These are phyloP conservation scores for Apiospora koreana DNA, from an alignment of 2,329 filamentous ascomycete genomes.

Conservation along the genomic window DNA sequence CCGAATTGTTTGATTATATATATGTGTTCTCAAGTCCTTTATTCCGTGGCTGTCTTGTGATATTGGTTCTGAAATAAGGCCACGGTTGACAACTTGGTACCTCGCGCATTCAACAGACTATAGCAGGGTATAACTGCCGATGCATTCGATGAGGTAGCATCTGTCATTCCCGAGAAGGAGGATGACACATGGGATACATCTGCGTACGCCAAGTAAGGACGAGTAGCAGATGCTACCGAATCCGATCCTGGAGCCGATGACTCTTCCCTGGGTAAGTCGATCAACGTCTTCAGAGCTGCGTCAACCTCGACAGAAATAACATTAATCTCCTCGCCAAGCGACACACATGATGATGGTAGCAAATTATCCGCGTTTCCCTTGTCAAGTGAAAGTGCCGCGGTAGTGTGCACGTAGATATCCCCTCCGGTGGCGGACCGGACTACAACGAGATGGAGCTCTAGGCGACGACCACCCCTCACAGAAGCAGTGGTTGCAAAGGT, in stretches of 20 bases:
- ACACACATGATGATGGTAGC: not conserved
- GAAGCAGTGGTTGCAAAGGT: not conserved
- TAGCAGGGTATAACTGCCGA: constrained; percentile 38
- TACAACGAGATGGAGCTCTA: constrained; percentile 26
- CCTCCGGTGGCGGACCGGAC: constrained; percentile 16
- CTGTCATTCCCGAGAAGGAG: not conserved
- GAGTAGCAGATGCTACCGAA: not conserved
- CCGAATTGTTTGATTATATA: too few relatives aligned
- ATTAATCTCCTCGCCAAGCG: not conserved
- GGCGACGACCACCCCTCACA: not conserved
- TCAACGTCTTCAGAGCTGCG: not conserved
- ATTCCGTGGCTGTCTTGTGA: not conserved
- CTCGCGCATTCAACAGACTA: constrained; percentile 42
- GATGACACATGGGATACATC: constrained; percentile 17
- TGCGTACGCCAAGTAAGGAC: constrained; percentile 30
- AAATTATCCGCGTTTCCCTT: not conserved
- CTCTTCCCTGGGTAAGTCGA: not conserved
- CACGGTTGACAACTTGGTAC: constrained; percentile 36
- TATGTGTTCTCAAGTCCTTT: not conserved
- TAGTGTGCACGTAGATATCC: not conserved
- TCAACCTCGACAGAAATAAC: not conserved
- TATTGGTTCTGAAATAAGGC: constrained; percentile 30
- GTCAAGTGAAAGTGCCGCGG: not conserved
- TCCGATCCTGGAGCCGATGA: not conserved
- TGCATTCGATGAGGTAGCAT: not conserved